These are phyloP conservation scores for Anthoceros angustus DNA, from an alignment of 225 moss, liverwort and hornwort genomes.

Conservation along the genomic window DNA sequence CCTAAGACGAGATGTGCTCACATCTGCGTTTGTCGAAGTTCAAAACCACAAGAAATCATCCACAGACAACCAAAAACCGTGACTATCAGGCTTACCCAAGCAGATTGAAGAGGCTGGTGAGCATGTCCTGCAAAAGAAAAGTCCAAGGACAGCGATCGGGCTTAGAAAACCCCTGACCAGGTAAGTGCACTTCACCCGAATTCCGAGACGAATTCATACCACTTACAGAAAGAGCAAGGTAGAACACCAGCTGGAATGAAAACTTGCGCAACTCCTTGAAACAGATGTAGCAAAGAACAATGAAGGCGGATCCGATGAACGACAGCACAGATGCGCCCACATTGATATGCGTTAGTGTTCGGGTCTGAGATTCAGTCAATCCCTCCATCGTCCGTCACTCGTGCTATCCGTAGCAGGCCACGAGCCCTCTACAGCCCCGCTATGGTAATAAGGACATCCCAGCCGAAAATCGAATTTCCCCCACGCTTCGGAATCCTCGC, in stretches of 20 bases:
- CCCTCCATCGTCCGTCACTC: conserved; percentile 18
- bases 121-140: conserved; percentile 39
- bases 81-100: conserved; percentile 29
- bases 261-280: conserved; percentile 59
- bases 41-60: no score
- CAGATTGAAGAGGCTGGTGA: conserved; percentile 50
- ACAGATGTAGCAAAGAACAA: conserved; percentile 48
- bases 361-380: conserved; percentile 37
- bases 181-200: background rate
- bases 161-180: background rate
- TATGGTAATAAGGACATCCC: no score
- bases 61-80: no score
- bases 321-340: conserved; percentile 45
- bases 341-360: conserved; percentile 43
- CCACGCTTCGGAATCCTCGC: no score
- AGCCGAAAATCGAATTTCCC: no score
- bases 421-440: no score
- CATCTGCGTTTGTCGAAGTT: no score
- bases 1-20: no score
- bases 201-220: background rate
- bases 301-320: conserved; percentile 46
- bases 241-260: conserved; percentile 57
- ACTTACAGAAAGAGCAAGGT: conserved; percentile 55
- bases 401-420: no score
- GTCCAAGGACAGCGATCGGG: background rate